Evolutionary conservation across 805 yeast genomes (phyloP), one percentile per base, ranked within the genome.

Genomic region (Debaryomyces castellii): DNA sequence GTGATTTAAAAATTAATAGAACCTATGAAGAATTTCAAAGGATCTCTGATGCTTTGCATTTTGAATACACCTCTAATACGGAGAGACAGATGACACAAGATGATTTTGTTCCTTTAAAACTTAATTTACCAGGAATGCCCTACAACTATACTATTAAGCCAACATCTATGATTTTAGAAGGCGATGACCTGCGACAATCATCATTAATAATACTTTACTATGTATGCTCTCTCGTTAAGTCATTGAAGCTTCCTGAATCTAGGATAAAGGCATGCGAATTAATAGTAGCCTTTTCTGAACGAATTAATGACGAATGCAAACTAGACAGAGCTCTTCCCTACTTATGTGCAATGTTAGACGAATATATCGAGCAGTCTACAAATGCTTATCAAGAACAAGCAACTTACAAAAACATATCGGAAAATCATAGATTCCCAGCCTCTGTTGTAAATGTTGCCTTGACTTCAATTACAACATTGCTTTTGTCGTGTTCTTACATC

Each of bases 271-370:
- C 91, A 1, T 76, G 95, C 50, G 94, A 89, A 56, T 64, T 91
- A 50, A 76, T 94, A 0, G 62, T 88, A 7, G 87, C 89, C 0
- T 72, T 92, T 16, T 80, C 92, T 1, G 96, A 88, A 56, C 78
- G 81, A 46, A 71, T 89, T 1, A 78, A 80, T 20, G 98, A 94
- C 59, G 96, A 87, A 46, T 83, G 83, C 12, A 92, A 90, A 59
- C 69, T 94, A 33, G 97, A 94, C 61, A 67, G 97, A 38, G 81
- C 89, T 25, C 63, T 94, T 20, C 98, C 99, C 0, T 89, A 85
- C 58, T 62, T 94, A 20, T 77, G 88, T 18, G 68, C 81, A n/a
- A 70, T 89, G 43, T 62, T 91, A 11, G 89, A 87, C 42, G 96
- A 89, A 38, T 67, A 56, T 39, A 53, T 63, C 3, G 64, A 62